Evolutionary conservation across 805 yeast genomes (phyloP).

Genomic region (Candida nanaspora): DNA sequence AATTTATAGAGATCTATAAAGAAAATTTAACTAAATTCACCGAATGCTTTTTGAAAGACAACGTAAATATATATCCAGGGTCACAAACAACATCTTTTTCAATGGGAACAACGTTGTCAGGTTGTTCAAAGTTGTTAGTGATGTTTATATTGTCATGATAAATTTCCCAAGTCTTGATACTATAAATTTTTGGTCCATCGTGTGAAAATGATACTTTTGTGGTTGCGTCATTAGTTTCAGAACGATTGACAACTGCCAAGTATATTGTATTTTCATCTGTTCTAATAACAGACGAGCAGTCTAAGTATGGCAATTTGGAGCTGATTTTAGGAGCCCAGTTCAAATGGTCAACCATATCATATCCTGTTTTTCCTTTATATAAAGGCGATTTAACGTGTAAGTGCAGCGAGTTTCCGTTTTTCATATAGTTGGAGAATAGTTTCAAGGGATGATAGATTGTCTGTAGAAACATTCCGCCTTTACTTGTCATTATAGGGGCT

Average conservation of each 20-base stretch:
- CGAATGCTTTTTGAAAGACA: constrained; percentile 16
- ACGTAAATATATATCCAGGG: constrained; percentile 6
- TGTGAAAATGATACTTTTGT: constrained; percentile 14
- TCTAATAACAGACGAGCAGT: constrained; percentile 18
- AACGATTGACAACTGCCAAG: constrained; percentile 24
- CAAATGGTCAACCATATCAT: constrained; percentile 5
- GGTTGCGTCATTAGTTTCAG: constrained; percentile 15
- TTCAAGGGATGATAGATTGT: constrained; percentile 23
- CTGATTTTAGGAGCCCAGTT: constrained; percentile 3
- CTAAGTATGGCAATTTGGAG: constrained; percentile 18
- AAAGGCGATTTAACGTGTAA: constrained; percentile 23
- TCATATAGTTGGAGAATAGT: constrained; percentile 25
- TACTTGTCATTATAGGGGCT: constrained; percentile 28
- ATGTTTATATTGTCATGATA: constrained; percentile 25
- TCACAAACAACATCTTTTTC: constrained; percentile 23
- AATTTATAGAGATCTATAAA: too few species aligned
- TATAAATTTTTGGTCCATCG: constrained; percentile 8
- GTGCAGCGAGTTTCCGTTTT: constrained; percentile 22
- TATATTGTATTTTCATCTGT: constrained; percentile 15
- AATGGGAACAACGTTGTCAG: constrained; percentile 12
- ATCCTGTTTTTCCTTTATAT: constrained; percentile 22
- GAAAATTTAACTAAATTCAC: constrained; percentile 12
- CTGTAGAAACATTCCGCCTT: constrained; percentile 20
- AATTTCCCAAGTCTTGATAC: constrained; percentile 13
- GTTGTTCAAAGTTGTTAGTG: constrained; percentile 21